These are phyloP conservation scores for Stemphylium vesicarium DNA, from an alignment of 2,329 filamentous ascomycete genomes.

Conservation along the genomic window DNA sequence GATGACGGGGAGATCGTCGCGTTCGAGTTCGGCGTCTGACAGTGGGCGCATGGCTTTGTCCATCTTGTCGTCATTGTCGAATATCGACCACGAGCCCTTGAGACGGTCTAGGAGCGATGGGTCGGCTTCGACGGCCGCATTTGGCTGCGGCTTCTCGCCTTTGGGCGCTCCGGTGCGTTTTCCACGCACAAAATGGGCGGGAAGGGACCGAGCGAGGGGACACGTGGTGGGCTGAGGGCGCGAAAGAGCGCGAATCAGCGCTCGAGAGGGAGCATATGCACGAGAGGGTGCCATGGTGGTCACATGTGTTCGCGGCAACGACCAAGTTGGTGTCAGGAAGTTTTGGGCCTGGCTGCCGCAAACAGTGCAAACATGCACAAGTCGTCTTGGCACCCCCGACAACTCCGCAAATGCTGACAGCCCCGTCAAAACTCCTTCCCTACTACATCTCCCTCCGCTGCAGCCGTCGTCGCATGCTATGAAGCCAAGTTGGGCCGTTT, in stretches of 20 bases:
- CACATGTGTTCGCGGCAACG: neutral
- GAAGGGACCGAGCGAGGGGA: constrained; percentile 22
- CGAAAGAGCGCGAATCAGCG: constrained; percentile 33
- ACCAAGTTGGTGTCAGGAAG: constrained; percentile 4
- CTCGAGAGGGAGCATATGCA: constrained; percentile 35
- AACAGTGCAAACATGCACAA: constrained; percentile 15
- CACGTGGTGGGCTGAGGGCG: constrained; percentile 29
- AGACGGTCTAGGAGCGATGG: constrained; percentile 3
- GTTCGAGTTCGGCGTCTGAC: constrained; percentile 28
- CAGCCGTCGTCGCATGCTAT: constrained; percentile 42
- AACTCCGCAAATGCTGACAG: constrained; percentile 23
- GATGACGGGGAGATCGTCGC: constrained; percentile 29
- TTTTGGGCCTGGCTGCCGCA: constrained; percentile 14
- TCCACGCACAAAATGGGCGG: constrained; percentile 26
- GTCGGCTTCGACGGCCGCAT: constrained; percentile 5
- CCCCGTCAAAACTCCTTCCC: neutral
- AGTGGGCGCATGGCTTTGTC: constrained; percentile 20
- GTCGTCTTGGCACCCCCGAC: constrained; percentile 33
- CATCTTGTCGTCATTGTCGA: constrained; percentile 9
- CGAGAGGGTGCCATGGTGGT: constrained; percentile 24
- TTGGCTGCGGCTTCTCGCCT: constrained; percentile 5
- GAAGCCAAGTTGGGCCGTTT: constrained; percentile 71
- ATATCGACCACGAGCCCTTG: constrained; percentile 6
- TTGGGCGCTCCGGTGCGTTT: constrained; percentile 28
- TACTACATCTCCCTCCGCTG: constrained; percentile 5